Conservation (phyloP, 371 early-diverging fungal genomes). For the Mucor saturninus region DNA sequence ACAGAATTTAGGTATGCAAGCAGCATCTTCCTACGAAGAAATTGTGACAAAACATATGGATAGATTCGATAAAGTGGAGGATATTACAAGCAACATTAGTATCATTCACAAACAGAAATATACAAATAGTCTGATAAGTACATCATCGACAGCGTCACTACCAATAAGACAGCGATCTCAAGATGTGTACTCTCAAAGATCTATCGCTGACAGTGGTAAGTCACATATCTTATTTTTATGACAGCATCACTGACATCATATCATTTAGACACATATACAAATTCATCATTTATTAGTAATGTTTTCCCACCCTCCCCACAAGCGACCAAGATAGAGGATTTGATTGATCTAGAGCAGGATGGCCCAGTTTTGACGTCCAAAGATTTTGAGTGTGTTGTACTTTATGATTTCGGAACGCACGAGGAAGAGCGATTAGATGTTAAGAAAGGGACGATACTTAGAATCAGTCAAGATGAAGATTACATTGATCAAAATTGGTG, state of each 20-base stretch:
- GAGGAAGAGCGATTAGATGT: constrained; percentile 29
- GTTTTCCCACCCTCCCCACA: background rate
- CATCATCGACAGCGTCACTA: constrained; percentile 7
- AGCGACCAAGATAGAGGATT: background rate
- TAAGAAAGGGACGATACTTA: constrained; percentile 26
- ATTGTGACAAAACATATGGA: constrained; percentile 14
- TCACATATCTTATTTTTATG: background rate
- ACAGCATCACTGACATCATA: background rate
- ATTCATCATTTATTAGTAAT: background rate
- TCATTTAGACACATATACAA: background rate
- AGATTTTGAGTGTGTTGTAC: constrained; percentile 26
- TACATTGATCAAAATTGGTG: constrained; percentile 31
- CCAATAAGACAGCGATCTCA: background rate
- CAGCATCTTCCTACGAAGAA: constrained; percentile 7
- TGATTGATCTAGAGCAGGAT: constrained; percentile 15
- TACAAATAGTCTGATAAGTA: background rate
- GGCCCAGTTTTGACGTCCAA: constrained; percentile 7
- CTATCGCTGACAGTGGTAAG: constrained; percentile 8
- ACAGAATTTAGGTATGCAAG: constrained; percentile 24
- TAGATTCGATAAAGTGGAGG: constrained; percentile 19
- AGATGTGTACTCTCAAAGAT: constrained; percentile 1
- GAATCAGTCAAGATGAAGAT: constrained; percentile 29
- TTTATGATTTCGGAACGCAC: constrained; percentile 29
- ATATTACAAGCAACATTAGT: constrained; percentile 16
- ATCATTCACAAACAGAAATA: constrained; percentile 17